Evolutionary conservation across 257 asterid species (phyloP), one percentile per base, ranked within the genome.

Genomic region (Capsicum baccatum): DNA sequence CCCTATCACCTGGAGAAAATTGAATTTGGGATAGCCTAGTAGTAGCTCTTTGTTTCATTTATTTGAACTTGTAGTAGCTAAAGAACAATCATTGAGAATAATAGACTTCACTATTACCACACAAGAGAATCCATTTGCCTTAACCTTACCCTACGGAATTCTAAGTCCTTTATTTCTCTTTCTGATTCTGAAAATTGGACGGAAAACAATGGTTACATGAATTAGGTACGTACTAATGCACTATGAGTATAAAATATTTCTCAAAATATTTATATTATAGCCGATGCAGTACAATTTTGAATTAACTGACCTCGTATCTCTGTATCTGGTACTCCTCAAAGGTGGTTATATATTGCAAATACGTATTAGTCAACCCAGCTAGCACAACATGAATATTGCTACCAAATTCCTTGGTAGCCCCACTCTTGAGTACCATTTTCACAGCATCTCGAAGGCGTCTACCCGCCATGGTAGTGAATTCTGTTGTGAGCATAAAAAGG

Each of bases 401-500:
- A 59, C 82, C 90, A 70, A 93, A 93, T 86, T 88, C 92, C 71
- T 87, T 89, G 84, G 86, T 84, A 79, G 84, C 87, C 86, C 90
- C 89, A 85, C 89, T 86, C 6, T 85, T 87, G 54, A 97, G 91
- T 60, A 85, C 94, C 52, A 76, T 78, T 92, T 79, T 92, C 83
- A 97, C 94, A 33, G 98, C 97, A 90, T 97, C 99, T 55, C 99
- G 93, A 78, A 97, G 98, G 71, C 98, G 94, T 86, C 99, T 93
- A 83, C 99, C 99, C 54, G 99, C 95, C 99, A 97, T 97, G 66
- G 99, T 97, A 81, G 97, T 90, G 91, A 94, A 97, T 90, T 97
- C 99, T 95, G 91, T 83, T 50, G 68, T 19, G 57, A 64, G 14
- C 50, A 54, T 26, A 76, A 78, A 3, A 26, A 78, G 26, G 33